Conservation (phyloP, 495 filamentous ascomycete genomes). For the Aspergillus leporis region DNA sequence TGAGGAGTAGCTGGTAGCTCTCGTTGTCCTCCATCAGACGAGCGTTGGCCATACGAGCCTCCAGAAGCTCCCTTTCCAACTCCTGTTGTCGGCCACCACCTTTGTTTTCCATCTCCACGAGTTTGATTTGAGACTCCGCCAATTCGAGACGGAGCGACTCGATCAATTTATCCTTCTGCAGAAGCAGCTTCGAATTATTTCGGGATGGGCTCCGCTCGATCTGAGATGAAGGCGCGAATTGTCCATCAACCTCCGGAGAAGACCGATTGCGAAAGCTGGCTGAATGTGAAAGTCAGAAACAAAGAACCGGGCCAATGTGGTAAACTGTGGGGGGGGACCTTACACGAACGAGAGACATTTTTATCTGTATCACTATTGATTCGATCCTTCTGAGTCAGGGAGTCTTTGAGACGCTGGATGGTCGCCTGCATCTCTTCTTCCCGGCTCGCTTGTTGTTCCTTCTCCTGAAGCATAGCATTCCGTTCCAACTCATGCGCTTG, state of each 20-base stretch:
- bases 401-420: constrained; percentile 88
- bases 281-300: constrained; percentile 39
- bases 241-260: constrained; percentile 56
- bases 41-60: constrained; percentile 90
- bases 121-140: constrained; percentile 91
- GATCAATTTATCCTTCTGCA: constrained; percentile 95
- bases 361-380: constrained; percentile 63
- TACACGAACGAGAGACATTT: constrained; percentile 69
- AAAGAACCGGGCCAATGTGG: constrained; percentile 10
- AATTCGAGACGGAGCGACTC: constrained; percentile 88
- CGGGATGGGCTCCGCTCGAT: constrained; percentile 78
- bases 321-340: constrained; percentile 27
- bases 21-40: constrained; percentile 98
- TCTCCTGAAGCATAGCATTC: constrained; percentile 82
- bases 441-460: constrained; percentile 77
- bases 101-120: constrained; percentile 90
- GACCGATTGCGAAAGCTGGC: constrained; percentile 55
- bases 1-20: constrained; percentile 91
- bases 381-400: constrained; percentile 68
- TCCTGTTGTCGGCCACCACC: constrained; percentile 83
- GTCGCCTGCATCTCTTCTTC: constrained; percentile 88
- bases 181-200: constrained; percentile 80
- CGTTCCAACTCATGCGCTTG: constrained; percentile 87
- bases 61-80: constrained; percentile 83
- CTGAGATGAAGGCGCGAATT: constrained; percentile 86